Evolutionary conservation across 257 asterid species (phyloP).

Genomic region (Gentiana straminea): DNA sequence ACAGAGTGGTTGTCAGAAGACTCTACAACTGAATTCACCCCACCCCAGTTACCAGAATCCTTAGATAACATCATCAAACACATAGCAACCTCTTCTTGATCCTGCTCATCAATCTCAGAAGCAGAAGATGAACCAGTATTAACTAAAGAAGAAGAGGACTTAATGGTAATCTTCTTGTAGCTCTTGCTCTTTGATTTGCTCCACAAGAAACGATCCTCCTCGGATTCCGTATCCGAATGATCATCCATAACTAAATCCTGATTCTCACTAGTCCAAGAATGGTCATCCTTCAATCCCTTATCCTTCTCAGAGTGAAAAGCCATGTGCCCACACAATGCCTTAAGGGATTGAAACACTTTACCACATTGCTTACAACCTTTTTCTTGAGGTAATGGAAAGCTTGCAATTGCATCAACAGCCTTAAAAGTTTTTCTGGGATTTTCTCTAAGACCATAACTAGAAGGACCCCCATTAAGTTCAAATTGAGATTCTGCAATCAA

Average conservation of each 20-base stretch:
- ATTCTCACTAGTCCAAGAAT: constrained; percentile 73
- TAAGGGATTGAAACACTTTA: constrained; percentile 74
- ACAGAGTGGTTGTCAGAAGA: constrained; percentile 80
- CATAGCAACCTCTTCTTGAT: constrained; percentile 69
- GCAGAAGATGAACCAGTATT: constrained; percentile 48
- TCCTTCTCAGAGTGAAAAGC: constrained; percentile 91
- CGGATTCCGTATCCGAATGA: constrained; percentile 56
- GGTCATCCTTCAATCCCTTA: constrained; percentile 50
- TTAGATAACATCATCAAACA: constrained; percentile 77
- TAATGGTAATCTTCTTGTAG: constrained; percentile 34
- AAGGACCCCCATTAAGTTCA: constrained; percentile 36
- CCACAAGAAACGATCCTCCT: constrained; percentile 37
- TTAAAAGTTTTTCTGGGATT: constrained; percentile 92
- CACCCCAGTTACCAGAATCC: constrained; percentile 49
- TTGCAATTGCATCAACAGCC: constrained; percentile 29
- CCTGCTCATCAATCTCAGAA: constrained; percentile 72
- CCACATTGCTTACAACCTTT: constrained; percentile 88
- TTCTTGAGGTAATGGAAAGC: constrained; percentile 37
- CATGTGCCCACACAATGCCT: constrained; percentile 97
- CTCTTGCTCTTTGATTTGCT: constrained; percentile 40
- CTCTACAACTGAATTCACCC: constrained; percentile 67
- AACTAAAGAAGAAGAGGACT: constrained; percentile 29
- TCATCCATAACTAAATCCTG: constrained; percentile 47
- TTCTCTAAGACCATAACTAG: constrained; percentile 59
- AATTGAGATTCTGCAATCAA: neutral